These are phyloP conservation scores for Zymoseptoria pseudotritici DNA, from an alignment of 2,329 filamentous ascomycete genomes.

Conservation along the genomic window DNA sequence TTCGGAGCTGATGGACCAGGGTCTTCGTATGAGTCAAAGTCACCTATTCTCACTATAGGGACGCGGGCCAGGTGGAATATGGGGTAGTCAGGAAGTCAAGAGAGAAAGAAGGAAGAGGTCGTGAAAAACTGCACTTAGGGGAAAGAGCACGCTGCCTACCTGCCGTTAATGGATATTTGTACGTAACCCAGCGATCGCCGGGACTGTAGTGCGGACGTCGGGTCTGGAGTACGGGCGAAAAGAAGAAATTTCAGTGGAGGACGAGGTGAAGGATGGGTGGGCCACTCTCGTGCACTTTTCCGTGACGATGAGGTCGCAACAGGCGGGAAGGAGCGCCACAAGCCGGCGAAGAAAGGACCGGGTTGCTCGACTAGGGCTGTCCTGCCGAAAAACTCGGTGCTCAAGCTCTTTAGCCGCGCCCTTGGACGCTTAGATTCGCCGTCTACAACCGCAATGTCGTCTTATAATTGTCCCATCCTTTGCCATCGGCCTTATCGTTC, in stretches of 20 bases:
- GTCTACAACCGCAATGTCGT: background rate
- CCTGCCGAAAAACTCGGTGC: background rate
- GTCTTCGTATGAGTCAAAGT: background rate
- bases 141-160: background rate
- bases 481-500: background rate
- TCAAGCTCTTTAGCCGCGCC: background rate
- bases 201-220: background rate
- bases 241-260: background rate
- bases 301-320: background rate
- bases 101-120: background rate
- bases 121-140: background rate
- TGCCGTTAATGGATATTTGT: conserved; percentile 1
- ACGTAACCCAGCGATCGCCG: background rate
- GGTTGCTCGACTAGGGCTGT: background rate
- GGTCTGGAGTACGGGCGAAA: background rate
- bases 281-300: background rate
- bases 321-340: background rate
- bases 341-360: background rate
- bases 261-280: background rate
- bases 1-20: background rate
- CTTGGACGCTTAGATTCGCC: background rate
- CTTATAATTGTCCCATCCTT: background rate
- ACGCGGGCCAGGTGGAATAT: background rate
- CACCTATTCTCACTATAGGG: background rate
- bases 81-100: background rate